Conservation (phyloP, 2,329 filamentous ascomycete species). For the Ceratocystis papillata region DNA sequence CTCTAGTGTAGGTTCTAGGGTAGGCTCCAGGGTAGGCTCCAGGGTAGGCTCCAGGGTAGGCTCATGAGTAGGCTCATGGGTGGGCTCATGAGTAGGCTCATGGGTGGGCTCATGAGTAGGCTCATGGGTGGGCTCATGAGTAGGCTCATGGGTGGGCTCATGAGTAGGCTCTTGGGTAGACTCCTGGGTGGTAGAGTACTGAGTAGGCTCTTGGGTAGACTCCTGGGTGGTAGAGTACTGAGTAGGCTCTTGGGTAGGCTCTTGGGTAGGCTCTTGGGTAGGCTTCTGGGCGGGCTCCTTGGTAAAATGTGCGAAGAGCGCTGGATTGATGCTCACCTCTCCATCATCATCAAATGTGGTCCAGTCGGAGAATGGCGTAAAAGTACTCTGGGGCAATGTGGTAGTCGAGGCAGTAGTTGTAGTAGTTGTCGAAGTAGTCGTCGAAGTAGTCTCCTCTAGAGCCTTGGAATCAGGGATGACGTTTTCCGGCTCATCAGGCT, state of each 20-base stretch:
- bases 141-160: too few species aligned
- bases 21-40: neutral
- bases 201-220: too few species aligned
- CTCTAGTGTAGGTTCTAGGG: too few species aligned
- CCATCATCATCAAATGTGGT: neutral
- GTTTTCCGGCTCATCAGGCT: too few species aligned
- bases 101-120: neutral
- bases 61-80: too few species aligned
- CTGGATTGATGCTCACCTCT: too few species aligned
- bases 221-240: neutral
- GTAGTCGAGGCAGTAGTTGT: neutral
- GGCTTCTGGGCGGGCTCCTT: neutral
- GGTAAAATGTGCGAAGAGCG: neutral
- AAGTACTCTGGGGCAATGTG: neutral
- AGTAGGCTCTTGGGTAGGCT: neutral
- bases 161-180: too few species aligned
- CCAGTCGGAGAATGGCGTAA: neutral
- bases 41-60: neutral
- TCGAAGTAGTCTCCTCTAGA: too few species aligned
- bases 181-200: too few species aligned
- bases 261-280: neutral
- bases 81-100: neutral
- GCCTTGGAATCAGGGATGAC: too few species aligned
- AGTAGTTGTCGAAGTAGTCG: too few species aligned
- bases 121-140: neutral